phyloP scores from a whole-genome alignment of 1,284 basidiomycete genomes.

The Takashimella koratensis region DNA sequence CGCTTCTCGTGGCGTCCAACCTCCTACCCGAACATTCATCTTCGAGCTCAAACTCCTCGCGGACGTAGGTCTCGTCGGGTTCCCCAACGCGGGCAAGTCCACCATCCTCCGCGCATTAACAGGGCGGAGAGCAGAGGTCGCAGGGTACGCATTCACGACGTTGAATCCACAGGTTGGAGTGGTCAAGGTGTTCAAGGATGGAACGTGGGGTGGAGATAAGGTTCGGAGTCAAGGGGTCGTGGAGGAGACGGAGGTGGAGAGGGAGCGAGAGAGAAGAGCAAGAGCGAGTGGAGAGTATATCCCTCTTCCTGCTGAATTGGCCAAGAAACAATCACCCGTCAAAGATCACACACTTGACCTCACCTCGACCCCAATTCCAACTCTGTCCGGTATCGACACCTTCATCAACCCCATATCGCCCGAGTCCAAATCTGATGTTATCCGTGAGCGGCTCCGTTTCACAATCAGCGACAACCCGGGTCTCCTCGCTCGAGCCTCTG shows the following conservation, averaged over 20 bases:
- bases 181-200: constrained; percentile 76
- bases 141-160: constrained; percentile 90
- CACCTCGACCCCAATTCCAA: not conserved
- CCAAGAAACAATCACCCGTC: not conserved
- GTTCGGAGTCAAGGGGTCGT: constrained; percentile 53
- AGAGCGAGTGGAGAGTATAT: constrained; percentile 29
- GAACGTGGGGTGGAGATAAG: constrained; percentile 59
- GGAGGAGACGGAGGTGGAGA: constrained; percentile 68
- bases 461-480: constrained; percentile 98
- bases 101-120: constrained; percentile 88
- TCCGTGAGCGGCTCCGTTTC: constrained; percentile 70
- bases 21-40: constrained; percentile 74
- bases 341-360: not conserved
- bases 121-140: constrained; percentile 81
- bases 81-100: constrained; percentile 81
- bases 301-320: constrained; percentile 13
- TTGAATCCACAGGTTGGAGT: constrained; percentile 94
- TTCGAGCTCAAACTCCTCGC: constrained; percentile 94
- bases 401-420: not conserved
- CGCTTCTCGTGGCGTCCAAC: constrained; percentile 72
- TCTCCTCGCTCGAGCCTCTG: constrained; percentile 75
- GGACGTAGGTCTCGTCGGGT: constrained; percentile 86
- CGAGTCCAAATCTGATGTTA: too few relatives aligned
- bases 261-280: constrained; percentile 51
- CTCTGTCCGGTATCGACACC: not conserved